Percentiles rank a stretch among this genome's conserved stretches.
phyloP scores from a whole-genome alignment of 2,329 filamentous ascomycete genomes.

The Alternaria sp. region DNA sequence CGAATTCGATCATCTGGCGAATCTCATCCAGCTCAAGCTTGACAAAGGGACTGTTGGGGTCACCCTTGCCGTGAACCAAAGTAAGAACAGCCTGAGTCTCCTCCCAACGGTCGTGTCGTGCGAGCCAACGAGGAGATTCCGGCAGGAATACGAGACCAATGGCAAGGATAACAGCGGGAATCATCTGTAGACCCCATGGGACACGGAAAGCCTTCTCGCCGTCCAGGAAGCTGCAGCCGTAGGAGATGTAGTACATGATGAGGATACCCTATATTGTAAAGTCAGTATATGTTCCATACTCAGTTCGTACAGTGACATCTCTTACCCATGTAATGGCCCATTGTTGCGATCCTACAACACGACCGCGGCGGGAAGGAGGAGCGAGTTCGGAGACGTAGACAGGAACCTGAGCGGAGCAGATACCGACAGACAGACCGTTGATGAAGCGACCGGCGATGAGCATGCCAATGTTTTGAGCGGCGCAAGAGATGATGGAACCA shows the following conservation, averaged over 20 bases:
- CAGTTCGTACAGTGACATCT: too few relatives aligned
- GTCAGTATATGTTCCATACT: too few relatives aligned
- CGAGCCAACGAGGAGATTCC: constrained; percentile 58
- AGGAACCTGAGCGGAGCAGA: constrained; percentile 74
- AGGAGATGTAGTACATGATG: constrained; percentile 47
- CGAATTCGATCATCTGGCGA: constrained; percentile 76
- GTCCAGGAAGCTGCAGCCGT: constrained; percentile 48
- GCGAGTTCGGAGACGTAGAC: constrained; percentile 75
- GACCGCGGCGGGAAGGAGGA: constrained; percentile 65
- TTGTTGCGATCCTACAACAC: constrained; percentile 76
- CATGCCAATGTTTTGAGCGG: constrained; percentile 73
- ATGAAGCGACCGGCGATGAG: constrained; percentile 76
- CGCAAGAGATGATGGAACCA: constrained; percentile 69
- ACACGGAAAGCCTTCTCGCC: constrained; percentile 48
- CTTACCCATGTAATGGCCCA: constrained; percentile 73
- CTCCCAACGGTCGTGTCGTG: constrained; percentile 57
- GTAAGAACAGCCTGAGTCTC: constrained; percentile 54
- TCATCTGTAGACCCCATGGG: constrained; percentile 51
- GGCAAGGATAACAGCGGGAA: constrained; percentile 48
- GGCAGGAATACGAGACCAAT: constrained; percentile 63
- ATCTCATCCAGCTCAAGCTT: constrained; percentile 75
- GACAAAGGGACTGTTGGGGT: constrained; percentile 72
- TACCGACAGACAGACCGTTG: constrained; percentile 77
- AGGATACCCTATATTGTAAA: constrained; percentile 48
- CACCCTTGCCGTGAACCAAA: constrained; percentile 63